phyloP scores from a whole-genome alignment of 345 rosid genomes.

The Eucalyptus curtisii region DNA sequence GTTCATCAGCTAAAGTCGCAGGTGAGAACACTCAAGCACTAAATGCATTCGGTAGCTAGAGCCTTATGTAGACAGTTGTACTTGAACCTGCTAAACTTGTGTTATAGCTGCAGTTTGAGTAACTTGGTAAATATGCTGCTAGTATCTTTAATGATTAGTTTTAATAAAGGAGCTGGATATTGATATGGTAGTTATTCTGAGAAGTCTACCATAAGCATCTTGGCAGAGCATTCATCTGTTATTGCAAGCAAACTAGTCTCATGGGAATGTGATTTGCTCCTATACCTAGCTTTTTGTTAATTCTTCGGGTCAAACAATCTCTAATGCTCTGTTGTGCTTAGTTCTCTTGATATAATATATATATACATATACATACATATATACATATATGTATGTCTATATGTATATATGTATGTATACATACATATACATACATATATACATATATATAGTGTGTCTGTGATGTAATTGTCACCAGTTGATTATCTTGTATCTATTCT shows the following conservation, averaged over 20 bases:
- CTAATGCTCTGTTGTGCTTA: neutral
- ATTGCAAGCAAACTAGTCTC: neutral
- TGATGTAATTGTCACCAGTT: neutral
- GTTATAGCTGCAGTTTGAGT: neutral
- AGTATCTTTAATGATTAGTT: neutral
- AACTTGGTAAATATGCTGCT: neutral
- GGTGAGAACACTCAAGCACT: constrained; percentile 15
- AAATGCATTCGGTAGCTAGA: neutral
- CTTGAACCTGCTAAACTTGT: neutral
- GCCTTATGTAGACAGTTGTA: neutral
- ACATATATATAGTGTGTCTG: neutral
- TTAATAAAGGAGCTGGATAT: neutral
- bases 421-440: too few species aligned
- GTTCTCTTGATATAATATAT: neutral
- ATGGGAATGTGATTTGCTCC: neutral
- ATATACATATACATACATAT: too few species aligned
- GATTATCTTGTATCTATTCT: neutral
- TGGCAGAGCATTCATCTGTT: neutral
- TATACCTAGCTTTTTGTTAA: neutral
- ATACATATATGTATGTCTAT: too few species aligned
- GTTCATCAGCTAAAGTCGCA: constrained; percentile 44
- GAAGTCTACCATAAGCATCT: neutral
- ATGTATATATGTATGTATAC: too few species aligned
- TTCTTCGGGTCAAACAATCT: neutral
- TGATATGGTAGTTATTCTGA: neutral